Evolutionary conservation across 768 basidiomycete genomes (phyloP), one percentile per base, ranked within the genome.

Genomic region (Auriscalpium orientale): DNA sequence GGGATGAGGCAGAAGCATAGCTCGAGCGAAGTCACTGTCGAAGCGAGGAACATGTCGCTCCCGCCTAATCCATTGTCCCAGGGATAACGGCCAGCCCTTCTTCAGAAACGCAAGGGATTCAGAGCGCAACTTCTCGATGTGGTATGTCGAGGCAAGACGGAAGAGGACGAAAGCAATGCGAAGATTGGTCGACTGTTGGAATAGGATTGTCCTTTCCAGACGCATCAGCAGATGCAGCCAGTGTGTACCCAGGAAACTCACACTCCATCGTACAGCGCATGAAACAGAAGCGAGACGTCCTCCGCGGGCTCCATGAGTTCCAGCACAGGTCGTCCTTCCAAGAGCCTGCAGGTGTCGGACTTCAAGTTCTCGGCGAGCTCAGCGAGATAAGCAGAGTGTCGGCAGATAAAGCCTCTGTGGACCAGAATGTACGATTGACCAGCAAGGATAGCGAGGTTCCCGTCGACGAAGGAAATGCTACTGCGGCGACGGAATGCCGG

Each of bases 191-290:
- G 55, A 79, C 77, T 49, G 83, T 79, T 56, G 16, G 36, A 34
- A 34, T 51, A 58, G 1, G 66, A 54, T 52, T 67, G 58, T 54
- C 63, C 46, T 8, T 36, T 35, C n/a, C 28, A 4, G 1, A 8
- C 11, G 54, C 37, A 59, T 46, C 16, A n/a, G 9, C 16, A 8
- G 5, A 36, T 8, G 28, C 34, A 34, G 28, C 12, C 18, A 28
- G 58, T 13, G 38, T 28, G 47, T n/a, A 37, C 49, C 16, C 22
- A 15, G 53, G 12, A 15, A 33, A 72, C 85, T 64, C 65, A 87
- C 85, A 82, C 74, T 64, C 85, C 85, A 59, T 88, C 87, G 61
- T 88, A 90, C 15, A 91, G 61, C 4, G 84, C 82, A 33, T 76
- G 71, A 18, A 91, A 68, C 60, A 91, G 83, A 56, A 73, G 68